phyloP scores from a whole-genome alignment of 2,329 filamentous ascomycete genomes.

The Fusarium clavum region DNA sequence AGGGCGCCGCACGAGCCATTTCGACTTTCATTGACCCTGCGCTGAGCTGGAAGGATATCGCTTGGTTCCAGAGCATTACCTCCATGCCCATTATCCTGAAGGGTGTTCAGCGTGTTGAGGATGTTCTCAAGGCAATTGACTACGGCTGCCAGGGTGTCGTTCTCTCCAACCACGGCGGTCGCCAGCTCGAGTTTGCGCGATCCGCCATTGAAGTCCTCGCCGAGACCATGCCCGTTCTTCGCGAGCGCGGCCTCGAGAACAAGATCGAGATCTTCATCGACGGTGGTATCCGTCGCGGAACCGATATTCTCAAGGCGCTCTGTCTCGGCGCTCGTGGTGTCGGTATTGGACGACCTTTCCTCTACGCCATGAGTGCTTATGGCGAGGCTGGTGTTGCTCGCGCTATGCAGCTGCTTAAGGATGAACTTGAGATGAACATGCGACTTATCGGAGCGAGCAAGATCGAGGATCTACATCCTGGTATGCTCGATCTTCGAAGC shows the following conservation, averaged over 20 bases:
- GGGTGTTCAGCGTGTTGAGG: slow-evolving; percentile 95
- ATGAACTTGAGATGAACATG: slow-evolving; percentile 99
- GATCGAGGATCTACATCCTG: slow-evolving; percentile 82
- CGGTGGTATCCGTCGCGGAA: slow-evolving; percentile 88
- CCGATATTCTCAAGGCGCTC: slow-evolving; percentile 94
- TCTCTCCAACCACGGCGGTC: slow-evolving; percentile 93
- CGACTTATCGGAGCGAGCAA: slow-evolving; percentile 83
- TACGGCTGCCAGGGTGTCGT: slow-evolving; percentile 88
- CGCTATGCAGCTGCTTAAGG: slow-evolving; percentile 91
- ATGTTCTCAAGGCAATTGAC: slow-evolving; percentile 88
- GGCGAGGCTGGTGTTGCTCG: slow-evolving; percentile 87
- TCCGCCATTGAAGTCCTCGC: slow-evolving; percentile 91
- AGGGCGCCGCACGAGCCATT: slow-evolving; percentile 94
- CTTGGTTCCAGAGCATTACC: slow-evolving; percentile 92
- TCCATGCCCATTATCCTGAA: slow-evolving; percentile 96
- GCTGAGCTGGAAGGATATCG: slow-evolving; percentile 93
- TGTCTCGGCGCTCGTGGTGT: slow-evolving; percentile 93
- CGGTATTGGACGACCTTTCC: slow-evolving; percentile 92
- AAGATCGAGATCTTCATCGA: slow-evolving; percentile 91
- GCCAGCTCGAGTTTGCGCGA: slow-evolving; percentile 91
- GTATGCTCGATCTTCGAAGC: slow-evolving; percentile 81
- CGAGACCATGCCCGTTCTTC: slow-evolving; percentile 90
- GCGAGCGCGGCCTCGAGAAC: slow-evolving; percentile 76
- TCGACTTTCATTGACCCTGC: slow-evolving; percentile 95
- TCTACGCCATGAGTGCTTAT: slow-evolving; percentile 96